Conservation (phyloP, 768 basidiomycete species). For the Omphalotus guepiniiformis region DNA sequence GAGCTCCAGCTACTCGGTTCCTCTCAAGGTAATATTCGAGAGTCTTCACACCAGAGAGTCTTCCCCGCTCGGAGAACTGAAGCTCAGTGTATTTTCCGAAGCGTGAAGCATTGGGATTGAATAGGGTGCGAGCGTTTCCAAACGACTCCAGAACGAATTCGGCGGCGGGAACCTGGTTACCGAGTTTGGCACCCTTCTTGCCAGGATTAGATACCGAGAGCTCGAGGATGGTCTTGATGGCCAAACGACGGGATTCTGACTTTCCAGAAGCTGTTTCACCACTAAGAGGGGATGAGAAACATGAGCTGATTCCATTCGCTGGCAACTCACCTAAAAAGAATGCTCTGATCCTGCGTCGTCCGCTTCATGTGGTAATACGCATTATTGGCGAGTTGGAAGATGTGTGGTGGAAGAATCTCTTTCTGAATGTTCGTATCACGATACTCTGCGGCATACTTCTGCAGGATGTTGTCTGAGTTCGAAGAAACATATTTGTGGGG, state of each 20-base stretch:
- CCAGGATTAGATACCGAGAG: slow-evolving; percentile 83
- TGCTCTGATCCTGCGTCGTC: slow-evolving; percentile 89
- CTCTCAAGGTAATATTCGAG: slow-evolving; percentile 96
- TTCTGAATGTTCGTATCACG: slow-evolving; percentile 66
- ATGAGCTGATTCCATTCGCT: neutral
- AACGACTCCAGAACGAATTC: slow-evolving; percentile 96
- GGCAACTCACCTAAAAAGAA: slow-evolving; percentile 71
- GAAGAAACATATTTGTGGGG: slow-evolving; percentile 86
- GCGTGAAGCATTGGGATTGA: slow-evolving; percentile 93
- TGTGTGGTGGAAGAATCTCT: slow-evolving; percentile 70
- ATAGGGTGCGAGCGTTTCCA: slow-evolving; percentile 86
- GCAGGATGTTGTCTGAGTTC: slow-evolving; percentile 79
- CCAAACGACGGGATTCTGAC: slow-evolving; percentile 85
- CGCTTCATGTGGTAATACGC: slow-evolving; percentile 95
- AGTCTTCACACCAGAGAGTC: slow-evolving; percentile 86
- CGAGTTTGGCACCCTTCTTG: slow-evolving; percentile 92
- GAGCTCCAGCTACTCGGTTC: slow-evolving; percentile 81
- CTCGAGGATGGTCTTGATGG: slow-evolving; percentile 90
- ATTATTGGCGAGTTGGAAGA: slow-evolving; percentile 88
- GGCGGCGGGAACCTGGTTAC: slow-evolving; percentile 80
- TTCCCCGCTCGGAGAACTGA: slow-evolving; percentile 91
- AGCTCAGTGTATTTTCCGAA: slow-evolving; percentile 98
- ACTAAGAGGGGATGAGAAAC: slow-evolving; percentile 34
- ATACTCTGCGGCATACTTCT: slow-evolving; percentile 86
- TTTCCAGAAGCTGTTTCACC: slow-evolving; percentile 94